These are phyloP conservation scores for Neurospora tetraspora DNA, from an alignment of 495 filamentous ascomycete genomes.

Conservation along the genomic window DNA sequence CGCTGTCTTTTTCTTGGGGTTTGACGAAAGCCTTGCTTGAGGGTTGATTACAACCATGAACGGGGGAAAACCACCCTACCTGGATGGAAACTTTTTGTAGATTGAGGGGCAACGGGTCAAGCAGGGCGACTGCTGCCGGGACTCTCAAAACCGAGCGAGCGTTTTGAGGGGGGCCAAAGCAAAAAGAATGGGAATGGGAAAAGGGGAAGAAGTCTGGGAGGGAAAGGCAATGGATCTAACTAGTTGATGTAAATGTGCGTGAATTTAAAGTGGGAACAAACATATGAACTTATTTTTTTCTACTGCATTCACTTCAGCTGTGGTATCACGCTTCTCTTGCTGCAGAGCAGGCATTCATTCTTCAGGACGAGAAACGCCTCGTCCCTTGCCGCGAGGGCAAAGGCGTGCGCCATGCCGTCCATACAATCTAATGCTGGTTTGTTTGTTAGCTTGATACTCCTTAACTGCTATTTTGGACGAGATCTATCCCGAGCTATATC, in stretches of 20 bases:
- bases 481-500: no score
- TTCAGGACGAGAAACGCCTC: not conserved
- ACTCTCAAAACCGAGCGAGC: not conserved
- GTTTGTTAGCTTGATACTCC: no score
- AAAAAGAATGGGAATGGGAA: not conserved
- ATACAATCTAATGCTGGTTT: no score
- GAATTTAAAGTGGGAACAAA: not conserved
- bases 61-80: not conserved
- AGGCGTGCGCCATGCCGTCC: no score
- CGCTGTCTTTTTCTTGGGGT: not conserved
- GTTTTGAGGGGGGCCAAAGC: not conserved
- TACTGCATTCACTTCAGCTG: not conserved
- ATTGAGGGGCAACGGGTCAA: conserved; percentile 40
- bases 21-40: not conserved
- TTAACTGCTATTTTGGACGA: no score
- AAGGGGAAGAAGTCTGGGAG: not conserved
- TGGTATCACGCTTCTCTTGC: not conserved
- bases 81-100: conserved; percentile 17
- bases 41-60: not conserved
- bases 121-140: conserved; percentile 29
- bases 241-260: not conserved
- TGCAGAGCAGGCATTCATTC: not conserved
- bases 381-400: not conserved
- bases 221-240: not conserved
- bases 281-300: not conserved